Percentiles rank a stretch among this genome's conserved stretches.
Conservation (phyloP, 345 rosid species). For the Barbarea vulgaris region DNA sequence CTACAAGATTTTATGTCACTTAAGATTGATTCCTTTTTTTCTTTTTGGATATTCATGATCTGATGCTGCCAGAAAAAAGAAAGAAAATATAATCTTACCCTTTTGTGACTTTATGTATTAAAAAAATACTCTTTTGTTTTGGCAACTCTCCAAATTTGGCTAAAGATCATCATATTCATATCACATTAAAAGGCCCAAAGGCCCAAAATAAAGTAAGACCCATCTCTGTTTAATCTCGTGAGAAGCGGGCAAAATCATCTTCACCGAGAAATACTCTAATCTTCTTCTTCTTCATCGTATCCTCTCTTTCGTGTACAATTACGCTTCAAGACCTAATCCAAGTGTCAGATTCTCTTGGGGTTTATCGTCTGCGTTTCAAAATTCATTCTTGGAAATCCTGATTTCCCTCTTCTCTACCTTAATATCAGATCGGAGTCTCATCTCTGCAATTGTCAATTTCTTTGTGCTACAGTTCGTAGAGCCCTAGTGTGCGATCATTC, state of each 20-base stretch:
- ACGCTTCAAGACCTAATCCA: slow-evolving; percentile 6
- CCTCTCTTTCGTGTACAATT: not conserved
- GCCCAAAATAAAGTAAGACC: not conserved
- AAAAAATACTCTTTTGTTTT: too few species aligned
- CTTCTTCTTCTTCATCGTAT: not conserved
- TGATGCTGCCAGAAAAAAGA: not conserved
- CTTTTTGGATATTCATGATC: too few species aligned
- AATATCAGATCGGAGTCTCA: too few species aligned
- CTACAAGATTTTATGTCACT: not conserved
- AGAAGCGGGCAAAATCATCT: not conserved
- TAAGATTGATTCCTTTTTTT: too few species aligned
- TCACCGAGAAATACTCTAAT: not conserved
- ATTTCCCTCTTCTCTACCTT: too few species aligned
- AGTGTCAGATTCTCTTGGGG: not conserved
- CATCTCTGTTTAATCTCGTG: not conserved
- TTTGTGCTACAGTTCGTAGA: too few species aligned
- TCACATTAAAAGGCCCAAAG: not conserved
- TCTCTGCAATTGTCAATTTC: not conserved
- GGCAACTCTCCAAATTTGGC: not conserved
- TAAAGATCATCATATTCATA: not conserved
- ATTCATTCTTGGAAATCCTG: not conserved
- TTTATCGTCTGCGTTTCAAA: not conserved
- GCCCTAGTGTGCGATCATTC: not conserved
- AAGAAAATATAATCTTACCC: too few species aligned
- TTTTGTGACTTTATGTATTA: not conserved